These are phyloP conservation scores for Pseudogymnoascus sp. DNA, from an alignment of 2,329 filamentous ascomycete genomes.

Conservation along the genomic window DNA sequence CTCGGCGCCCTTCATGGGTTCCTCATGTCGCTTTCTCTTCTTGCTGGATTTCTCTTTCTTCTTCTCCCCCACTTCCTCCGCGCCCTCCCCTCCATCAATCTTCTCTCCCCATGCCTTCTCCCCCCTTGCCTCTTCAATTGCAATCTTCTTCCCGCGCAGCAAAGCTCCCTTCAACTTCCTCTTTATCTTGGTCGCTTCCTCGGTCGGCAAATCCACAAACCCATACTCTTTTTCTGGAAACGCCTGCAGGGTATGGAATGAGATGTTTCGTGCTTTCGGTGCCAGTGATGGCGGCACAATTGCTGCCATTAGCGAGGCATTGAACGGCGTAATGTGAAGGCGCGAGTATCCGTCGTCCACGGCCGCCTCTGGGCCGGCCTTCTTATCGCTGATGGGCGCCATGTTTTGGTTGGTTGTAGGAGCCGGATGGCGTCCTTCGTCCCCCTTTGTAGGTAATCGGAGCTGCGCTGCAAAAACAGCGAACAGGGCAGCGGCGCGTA, in stretches of 20 bases:
- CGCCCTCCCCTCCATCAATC: conserved; percentile 28
- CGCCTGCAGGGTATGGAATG: conserved; percentile 77
- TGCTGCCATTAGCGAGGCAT: conserved; percentile 60
- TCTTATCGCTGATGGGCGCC: neutral
- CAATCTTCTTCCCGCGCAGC: conserved; percentile 76
- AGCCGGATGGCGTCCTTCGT: neutral
- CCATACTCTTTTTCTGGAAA: conserved; percentile 89
- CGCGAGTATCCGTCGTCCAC: conserved; percentile 35
- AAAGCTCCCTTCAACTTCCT: conserved; percentile 84
- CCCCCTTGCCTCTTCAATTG: conserved; percentile 71
- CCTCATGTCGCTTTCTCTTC: conserved; percentile 40
- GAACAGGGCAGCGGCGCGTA: neutral
- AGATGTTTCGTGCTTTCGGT: conserved; percentile 65
- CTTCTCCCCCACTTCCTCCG: conserved; percentile 30
- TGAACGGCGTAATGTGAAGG: conserved; percentile 85
- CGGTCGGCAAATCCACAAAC: conserved; percentile 71
- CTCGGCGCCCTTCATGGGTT: conserved; percentile 58
- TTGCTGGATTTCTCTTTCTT: conserved; percentile 37
- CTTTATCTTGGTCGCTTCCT: conserved; percentile 82
- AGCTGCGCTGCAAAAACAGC: neutral
- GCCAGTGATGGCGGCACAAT: conserved; percentile 62
- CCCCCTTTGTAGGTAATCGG: neutral
- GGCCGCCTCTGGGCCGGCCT: neutral
- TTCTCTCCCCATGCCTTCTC: conserved; percentile 39
- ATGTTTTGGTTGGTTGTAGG: neutral